phyloP scores from a whole-genome alignment of 768 basidiomycete genomes.

The Tremella fuciformis region DNA sequence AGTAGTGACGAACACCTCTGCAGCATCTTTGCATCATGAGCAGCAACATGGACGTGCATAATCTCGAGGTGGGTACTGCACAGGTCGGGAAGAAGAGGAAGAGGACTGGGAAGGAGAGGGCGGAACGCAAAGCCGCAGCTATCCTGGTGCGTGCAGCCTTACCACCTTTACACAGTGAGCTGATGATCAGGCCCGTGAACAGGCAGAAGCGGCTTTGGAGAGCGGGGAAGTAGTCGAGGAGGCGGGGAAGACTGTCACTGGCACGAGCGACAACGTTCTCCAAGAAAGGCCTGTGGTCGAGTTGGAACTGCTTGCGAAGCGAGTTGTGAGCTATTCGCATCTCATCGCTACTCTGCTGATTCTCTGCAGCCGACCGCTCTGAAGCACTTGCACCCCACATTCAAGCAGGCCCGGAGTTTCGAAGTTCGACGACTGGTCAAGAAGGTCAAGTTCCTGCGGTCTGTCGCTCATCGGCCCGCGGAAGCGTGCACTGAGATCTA shows the following conservation, averaged over 20 bases:
- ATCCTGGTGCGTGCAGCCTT: slow-evolving; percentile 22
- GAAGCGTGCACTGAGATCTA: slow-evolving; percentile 1
- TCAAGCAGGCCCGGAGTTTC: slow-evolving; percentile 75
- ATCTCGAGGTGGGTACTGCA: too few relatives aligned
- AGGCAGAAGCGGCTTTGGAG: slow-evolving; percentile 5
- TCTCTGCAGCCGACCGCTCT: slow-evolving; percentile 66
- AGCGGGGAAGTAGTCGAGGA: not conserved
- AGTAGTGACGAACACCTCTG: too few relatives aligned
- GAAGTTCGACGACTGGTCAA: slow-evolving; percentile 82
- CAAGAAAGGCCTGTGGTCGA: not conserved
- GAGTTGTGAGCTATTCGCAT: not conserved
- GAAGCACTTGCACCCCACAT: slow-evolving; percentile 68
- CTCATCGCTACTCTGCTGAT: not conserved
- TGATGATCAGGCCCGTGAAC: slow-evolving; percentile 9
- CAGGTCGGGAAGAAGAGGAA: slow-evolving; percentile 40
- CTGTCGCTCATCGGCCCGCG: not conserved
- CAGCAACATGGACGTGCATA: too few relatives aligned
- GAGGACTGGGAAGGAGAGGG: slow-evolving; percentile 47
- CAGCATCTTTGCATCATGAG: too few relatives aligned
- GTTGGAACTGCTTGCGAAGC: slow-evolving; percentile 1
- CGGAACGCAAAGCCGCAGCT: slow-evolving; percentile 38
- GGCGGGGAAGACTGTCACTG: not conserved
- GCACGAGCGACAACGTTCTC: not conserved
- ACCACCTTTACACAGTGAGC: not conserved
- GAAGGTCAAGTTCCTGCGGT: slow-evolving; percentile 71